Conservation (phyloP, 2,329 filamentous ascomycete species). For the Cladosporium halotolerans region DNA sequence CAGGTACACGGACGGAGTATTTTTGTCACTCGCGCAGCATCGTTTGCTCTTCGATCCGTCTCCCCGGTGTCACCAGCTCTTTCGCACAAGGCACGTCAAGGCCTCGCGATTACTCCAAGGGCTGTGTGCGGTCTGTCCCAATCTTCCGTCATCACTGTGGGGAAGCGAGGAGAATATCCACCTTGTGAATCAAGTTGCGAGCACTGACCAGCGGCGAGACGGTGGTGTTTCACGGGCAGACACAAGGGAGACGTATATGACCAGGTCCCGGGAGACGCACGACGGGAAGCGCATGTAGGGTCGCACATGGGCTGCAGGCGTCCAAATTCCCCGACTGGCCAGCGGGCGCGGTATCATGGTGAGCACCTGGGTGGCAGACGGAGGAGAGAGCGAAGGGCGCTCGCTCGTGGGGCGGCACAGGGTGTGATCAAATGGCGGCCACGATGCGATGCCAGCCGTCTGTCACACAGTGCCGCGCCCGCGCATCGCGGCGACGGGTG, state of each 20-base stretch:
- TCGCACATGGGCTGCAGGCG: conserved; percentile 3
- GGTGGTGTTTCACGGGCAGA: neutral
- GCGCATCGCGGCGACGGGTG: neutral
- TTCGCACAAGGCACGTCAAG: no score
- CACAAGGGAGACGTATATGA: conserved; percentile 1
- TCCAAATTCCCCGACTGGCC: conserved; percentile 12
- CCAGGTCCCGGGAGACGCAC: neutral
- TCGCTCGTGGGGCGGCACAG: conserved; percentile 8
- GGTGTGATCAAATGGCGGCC: conserved; percentile 7
- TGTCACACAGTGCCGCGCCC: neutral
- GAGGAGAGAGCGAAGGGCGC: no score
- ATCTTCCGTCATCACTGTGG: conserved; percentile 7
- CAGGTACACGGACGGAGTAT: no score
- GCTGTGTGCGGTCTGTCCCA: neutral
- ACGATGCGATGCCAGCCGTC: conserved; percentile 8
- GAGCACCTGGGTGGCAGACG: neutral
- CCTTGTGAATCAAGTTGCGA: neutral
- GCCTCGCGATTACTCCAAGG: no score
- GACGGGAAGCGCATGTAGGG: conserved; percentile 4
- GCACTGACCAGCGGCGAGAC: conserved; percentile 1
- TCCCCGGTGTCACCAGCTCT: no score
- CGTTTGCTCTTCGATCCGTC: no score
- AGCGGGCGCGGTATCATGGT: neutral
- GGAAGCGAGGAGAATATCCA: conserved; percentile 4
- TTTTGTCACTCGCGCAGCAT: no score